These are phyloP conservation scores for Datisca glomerata DNA, from an alignment of 306 rosid species.

Conservation along the genomic window DNA sequence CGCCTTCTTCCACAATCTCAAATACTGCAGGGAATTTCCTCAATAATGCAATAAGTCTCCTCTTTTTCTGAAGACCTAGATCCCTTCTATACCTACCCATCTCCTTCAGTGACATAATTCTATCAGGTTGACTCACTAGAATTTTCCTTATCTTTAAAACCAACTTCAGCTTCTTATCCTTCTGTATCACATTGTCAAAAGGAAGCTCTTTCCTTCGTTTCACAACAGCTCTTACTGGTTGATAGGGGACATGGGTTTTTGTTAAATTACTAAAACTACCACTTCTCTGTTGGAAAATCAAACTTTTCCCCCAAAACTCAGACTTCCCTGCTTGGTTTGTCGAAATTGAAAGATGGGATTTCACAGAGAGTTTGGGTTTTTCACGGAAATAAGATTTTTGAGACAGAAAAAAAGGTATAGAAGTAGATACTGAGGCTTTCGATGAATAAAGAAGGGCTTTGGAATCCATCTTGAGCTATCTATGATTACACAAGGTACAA, in stretches of 20 bases:
- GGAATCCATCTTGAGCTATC: constrained; percentile 56
- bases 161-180: constrained; percentile 71
- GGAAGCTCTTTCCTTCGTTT: constrained; percentile 78
- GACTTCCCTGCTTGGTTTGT: constrained; percentile 25
- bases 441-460: constrained; percentile 28
- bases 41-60: constrained; percentile 57
- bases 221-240: constrained; percentile 54
- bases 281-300: constrained; percentile 22
- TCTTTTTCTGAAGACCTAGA: constrained; percentile 47
- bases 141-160: constrained; percentile 63
- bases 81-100: constrained; percentile 64
- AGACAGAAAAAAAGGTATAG: constrained; percentile 44
- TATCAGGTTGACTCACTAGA: constrained; percentile 50
- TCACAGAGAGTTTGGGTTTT: constrained; percentile 19
- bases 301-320: constrained; percentile 33
- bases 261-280: constrained; percentile 11
- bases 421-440: constrained; percentile 24
- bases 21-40: constrained; percentile 72
- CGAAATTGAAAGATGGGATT: constrained; percentile 21
- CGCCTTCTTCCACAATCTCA: constrained; percentile 67
- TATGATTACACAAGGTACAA: no score
- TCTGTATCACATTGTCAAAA: constrained; percentile 76
- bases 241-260: constrained; percentile 13
- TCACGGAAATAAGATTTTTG: constrained; percentile 20
- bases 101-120: constrained; percentile 61